Conservation (phyloP, 2,329 filamentous ascomycete species). For the Trichoderma sp. region DNA sequence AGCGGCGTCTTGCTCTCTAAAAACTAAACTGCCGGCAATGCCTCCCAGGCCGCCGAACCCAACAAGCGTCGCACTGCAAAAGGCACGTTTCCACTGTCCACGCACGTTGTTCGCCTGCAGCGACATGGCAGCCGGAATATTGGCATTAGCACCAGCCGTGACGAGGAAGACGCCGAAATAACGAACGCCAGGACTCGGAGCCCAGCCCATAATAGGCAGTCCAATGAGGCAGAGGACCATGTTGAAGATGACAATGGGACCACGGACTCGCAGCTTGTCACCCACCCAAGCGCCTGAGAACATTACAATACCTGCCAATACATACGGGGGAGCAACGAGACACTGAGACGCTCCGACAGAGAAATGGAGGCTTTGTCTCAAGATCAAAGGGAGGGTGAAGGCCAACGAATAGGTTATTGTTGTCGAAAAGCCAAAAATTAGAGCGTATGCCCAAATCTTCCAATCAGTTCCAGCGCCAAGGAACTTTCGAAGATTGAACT, state of each 20-base stretch:
- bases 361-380: constrained; percentile 63
- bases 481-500: constrained; percentile 50
- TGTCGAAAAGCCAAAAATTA: constrained; percentile 42
- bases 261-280: constrained; percentile 65
- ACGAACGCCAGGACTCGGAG: constrained; percentile 52
- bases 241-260: constrained; percentile 65
- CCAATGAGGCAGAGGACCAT: constrained; percentile 65
- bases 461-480: constrained; percentile 47
- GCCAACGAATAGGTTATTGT: constrained; percentile 73
- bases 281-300: constrained; percentile 59
- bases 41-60: constrained; percentile 76
- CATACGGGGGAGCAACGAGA: constrained; percentile 68
- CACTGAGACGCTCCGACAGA: constrained; percentile 63
- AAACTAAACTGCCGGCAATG: constrained; percentile 72
- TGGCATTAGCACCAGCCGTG: constrained; percentile 75
- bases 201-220: constrained; percentile 70
- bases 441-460: constrained; percentile 61
- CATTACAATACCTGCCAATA: constrained; percentile 63
- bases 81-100: constrained; percentile 84
- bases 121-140: constrained; percentile 70
- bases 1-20: constrained; percentile 55
- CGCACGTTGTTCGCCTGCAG: constrained; percentile 88
- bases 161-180: constrained; percentile 75
- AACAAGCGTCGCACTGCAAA: constrained; percentile 73
- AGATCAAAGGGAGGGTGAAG: constrained; percentile 77